Evolutionary conservation across 805 yeast species (phyloP).

Genomic region (Starmerella riodocensis): DNA sequence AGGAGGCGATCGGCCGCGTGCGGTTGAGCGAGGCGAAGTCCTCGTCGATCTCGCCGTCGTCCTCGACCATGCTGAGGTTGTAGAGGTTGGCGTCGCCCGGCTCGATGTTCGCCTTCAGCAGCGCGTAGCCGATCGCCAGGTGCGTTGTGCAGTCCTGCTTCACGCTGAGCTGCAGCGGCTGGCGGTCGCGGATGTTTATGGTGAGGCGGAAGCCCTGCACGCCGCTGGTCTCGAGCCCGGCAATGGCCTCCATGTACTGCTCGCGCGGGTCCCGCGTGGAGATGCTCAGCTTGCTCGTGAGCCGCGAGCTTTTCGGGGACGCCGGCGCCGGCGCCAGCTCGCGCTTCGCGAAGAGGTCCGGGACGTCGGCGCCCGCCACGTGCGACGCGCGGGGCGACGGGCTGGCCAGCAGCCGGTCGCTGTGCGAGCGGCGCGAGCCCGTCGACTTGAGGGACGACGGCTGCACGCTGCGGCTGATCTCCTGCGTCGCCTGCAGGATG

Average conservation of each 20-base stretch:
- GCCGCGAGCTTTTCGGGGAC: conserved; percentile 5
- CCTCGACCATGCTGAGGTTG: conserved; percentile 75
- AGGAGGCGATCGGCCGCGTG: conserved; percentile 47
- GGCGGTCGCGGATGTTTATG: conserved; percentile 27
- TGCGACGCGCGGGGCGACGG: neutral
- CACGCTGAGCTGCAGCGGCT: conserved; percentile 27
- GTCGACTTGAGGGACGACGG: neutral
- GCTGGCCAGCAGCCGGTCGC: neutral
- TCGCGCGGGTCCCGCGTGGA: conserved; percentile 18
- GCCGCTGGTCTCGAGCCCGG: conserved; percentile 10
- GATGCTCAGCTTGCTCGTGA: conserved; percentile 10
- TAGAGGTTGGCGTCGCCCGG: conserved; percentile 49
- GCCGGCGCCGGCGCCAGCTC: neutral
- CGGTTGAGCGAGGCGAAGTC: conserved; percentile 81
- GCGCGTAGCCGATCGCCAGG: conserved; percentile 42
- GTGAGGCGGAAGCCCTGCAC: conserved; percentile 18
- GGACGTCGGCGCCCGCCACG: neutral
- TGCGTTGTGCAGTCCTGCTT: conserved; percentile 34
- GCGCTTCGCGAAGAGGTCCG: conserved; percentile 10
- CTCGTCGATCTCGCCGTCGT: conserved; percentile 81
- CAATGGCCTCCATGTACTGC: conserved; percentile 19
- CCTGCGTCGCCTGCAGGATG: conserved; percentile 27
- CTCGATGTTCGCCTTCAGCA: conserved; percentile 27
- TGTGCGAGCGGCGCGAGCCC: neutral
- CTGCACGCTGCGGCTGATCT: conserved; percentile 2